A percentile compares a stretch with the other conserved stretches of the same genome.
Conservation (phyloP, 1,284 basidiomycete species). For the Tausonia pullulans region DNA sequence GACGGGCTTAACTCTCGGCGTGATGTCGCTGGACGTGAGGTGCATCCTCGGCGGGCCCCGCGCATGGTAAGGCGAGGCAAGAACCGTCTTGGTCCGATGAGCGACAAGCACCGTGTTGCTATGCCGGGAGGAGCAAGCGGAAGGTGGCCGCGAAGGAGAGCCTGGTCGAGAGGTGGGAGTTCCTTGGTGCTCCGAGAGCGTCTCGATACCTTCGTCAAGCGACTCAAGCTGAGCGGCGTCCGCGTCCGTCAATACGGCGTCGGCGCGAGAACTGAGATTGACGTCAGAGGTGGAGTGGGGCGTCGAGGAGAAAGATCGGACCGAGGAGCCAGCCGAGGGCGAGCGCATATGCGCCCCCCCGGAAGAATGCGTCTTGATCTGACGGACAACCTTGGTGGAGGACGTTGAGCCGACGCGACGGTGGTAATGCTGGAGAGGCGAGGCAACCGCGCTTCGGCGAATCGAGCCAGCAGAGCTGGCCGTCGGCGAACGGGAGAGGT, state of each 20-base stretch:
- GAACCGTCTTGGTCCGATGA: conserved; percentile 21
- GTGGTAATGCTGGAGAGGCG: conserved; percentile 22
- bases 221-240: background rate
- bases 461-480: conserved; percentile 14
- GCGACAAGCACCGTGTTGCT: conserved; percentile 13
- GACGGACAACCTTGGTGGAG: conserved; percentile 14
- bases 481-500: conserved; percentile 13
- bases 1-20: conserved; percentile 23
- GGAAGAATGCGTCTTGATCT: conserved; percentile 7
- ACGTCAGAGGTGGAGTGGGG: conserved; percentile 12
- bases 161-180: background rate
- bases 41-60: conserved; percentile 20
- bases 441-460: background rate
- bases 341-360: conserved; percentile 20
- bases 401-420: conserved; percentile 16
- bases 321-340: conserved; percentile 24
- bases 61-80: conserved; percentile 21
- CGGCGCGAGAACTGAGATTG: too few relatives aligned
- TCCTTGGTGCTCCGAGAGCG: background rate
- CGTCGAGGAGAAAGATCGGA: conserved; percentile 17
- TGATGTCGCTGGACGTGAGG: conserved; percentile 12
- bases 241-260: too few relatives aligned
- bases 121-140: background rate
- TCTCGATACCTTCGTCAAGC: conserved; percentile 6
- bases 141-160: background rate